Conservation (phyloP, 352 stramenopile species). For the Phytophthora hibernalis region DNA sequence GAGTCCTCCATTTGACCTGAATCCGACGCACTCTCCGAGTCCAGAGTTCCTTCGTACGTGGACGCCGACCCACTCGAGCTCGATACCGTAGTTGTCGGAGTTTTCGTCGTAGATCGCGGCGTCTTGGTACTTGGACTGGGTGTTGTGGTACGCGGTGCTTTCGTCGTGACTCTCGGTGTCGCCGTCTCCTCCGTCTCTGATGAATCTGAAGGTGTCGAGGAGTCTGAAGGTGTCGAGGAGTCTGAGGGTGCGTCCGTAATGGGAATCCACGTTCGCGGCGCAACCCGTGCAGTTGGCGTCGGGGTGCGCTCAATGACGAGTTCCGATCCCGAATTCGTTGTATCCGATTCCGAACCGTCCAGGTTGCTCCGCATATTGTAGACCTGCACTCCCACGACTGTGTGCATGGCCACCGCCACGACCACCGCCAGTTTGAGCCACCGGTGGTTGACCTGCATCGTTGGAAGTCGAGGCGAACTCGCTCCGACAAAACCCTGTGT, state of each 20-base stretch:
- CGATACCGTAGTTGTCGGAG: conserved; percentile 11
- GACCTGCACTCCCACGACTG: conserved; percentile 25
- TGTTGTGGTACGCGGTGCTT: conserved; percentile 15
- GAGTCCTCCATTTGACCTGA: conserved; percentile 8
- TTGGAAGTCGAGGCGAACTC: conserved; percentile 3
- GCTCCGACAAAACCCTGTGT: conserved; percentile 5
- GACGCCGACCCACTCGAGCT: conserved; percentile 21
- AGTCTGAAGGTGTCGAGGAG: conserved; percentile 20
- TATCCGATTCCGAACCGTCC: background rate
- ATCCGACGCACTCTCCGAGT: conserved; percentile 17
- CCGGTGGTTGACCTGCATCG: conserved; percentile 35
- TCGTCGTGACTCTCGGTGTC: conserved; percentile 24
- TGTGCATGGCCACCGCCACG: conserved; percentile 2
- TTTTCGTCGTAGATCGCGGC: conserved; percentile 9
- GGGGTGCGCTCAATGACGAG: conserved; percentile 8
- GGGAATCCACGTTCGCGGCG: conserved; percentile 32
- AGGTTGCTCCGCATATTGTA: conserved; percentile 32
- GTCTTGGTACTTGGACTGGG: conserved; percentile 8
- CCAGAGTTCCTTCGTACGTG: conserved; percentile 11
- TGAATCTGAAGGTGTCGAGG: conserved; percentile 20
- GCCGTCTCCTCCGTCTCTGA: conserved; percentile 22
- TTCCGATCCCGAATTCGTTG: conserved; percentile 1
- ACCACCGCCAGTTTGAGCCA: conserved; percentile 36
- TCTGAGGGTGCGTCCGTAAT: conserved; percentile 28
- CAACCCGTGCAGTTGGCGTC: conserved; percentile 20